phyloP scores from a whole-genome alignment of 2,329 filamentous ascomycete genomes.

The Ceratocystis papillata region DNA sequence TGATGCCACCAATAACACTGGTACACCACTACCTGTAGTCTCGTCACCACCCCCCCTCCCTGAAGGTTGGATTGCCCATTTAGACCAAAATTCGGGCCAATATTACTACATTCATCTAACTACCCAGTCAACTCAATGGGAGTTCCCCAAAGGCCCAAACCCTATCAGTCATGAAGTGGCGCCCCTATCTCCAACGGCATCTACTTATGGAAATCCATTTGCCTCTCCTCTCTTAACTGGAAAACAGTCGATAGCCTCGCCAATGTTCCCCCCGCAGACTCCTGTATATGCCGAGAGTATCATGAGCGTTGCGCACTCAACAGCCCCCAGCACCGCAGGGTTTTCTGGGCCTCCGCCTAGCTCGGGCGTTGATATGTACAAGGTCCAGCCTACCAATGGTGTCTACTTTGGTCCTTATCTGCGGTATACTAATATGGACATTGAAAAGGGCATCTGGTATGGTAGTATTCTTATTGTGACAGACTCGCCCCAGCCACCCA shows the following conservation, averaged over 20 bases:
- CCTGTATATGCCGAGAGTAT: constrained; percentile 79
- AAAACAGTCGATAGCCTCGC: constrained; percentile 53
- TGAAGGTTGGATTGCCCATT: constrained; percentile 95
- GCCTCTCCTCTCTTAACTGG: constrained; percentile 54
- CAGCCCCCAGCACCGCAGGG: constrained; percentile 65
- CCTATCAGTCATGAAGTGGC: constrained; percentile 72
- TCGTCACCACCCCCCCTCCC: constrained; percentile 86
- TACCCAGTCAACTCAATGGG: constrained; percentile 94
- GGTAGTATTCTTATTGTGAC: constrained; percentile 91
- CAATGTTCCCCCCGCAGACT: constrained; percentile 70
- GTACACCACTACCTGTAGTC: constrained; percentile 30
- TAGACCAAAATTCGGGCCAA: constrained; percentile 90
- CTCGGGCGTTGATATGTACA: constrained; percentile 88
- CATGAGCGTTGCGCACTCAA: constrained; percentile 64
- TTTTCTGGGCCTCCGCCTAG: constrained; percentile 82
- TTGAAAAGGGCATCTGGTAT: constrained; percentile 81
- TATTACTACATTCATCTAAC: constrained; percentile 98
- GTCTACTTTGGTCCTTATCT: constrained; percentile 97
- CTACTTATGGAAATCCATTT: constrained; percentile 63
- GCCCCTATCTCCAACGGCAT: constrained; percentile 72
- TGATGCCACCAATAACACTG: constrained; percentile 36
- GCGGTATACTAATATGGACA: constrained; percentile 92
- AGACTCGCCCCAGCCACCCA: constrained; percentile 82
- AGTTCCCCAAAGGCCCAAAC: constrained; percentile 92
- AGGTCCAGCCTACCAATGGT: constrained; percentile 82